phyloP scores from a whole-genome alignment of 176 grass and related monocot genomes.

The Hyparrhenia diplandra region DNA sequence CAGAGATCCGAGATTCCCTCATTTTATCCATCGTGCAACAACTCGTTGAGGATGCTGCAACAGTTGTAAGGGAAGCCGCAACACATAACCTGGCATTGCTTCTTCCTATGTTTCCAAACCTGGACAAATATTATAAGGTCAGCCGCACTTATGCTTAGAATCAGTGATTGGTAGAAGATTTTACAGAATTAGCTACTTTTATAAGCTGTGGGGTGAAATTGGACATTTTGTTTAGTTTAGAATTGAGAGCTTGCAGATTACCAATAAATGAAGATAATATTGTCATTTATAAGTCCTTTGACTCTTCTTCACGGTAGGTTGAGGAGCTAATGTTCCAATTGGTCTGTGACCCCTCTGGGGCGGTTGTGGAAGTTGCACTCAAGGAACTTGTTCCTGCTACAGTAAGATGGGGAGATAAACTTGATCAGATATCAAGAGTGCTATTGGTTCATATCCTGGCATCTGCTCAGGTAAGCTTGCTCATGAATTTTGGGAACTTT shows the following conservation, averaged over 20 bases:
- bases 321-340: slow-evolving; percentile 97
- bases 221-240: slow-evolving; percentile 7
- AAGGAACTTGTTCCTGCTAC: slow-evolving; percentile 85
- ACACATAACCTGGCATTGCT: slow-evolving; percentile 85
- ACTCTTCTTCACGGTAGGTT: slow-evolving; percentile 59
- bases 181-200: slow-evolving; percentile 44
- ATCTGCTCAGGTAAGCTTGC: slow-evolving; percentile 71
- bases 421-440: slow-evolving; percentile 83
- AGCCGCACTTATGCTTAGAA: slow-evolving; percentile 48
- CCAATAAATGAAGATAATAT: slow-evolving; percentile 26
- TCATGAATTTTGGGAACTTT: slow-evolving; percentile 21
- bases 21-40: slow-evolving; percentile 98
- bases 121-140: slow-evolving; percentile 97
- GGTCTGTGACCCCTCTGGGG: slow-evolving; percentile 81
- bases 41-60: slow-evolving; percentile 89
- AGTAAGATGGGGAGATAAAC: slow-evolving; percentile 91
- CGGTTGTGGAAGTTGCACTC: slow-evolving; percentile 77
- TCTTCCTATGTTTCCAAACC: slow-evolving; percentile 86
- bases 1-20: slow-evolving; percentile 95
- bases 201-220: slow-evolving; percentile 35
- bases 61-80: slow-evolving; percentile 87
- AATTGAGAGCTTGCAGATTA: slow-evolving; percentile 11
- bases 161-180: slow-evolving; percentile 44
- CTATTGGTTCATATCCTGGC: slow-evolving; percentile 74
- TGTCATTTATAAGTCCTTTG: slow-evolving; percentile 21